A percentile compares a stretch with the other conserved stretches of the same genome.
Conservation (phyloP, 192 early-diverging fungal species). For the Coemansia sp. region DNA sequence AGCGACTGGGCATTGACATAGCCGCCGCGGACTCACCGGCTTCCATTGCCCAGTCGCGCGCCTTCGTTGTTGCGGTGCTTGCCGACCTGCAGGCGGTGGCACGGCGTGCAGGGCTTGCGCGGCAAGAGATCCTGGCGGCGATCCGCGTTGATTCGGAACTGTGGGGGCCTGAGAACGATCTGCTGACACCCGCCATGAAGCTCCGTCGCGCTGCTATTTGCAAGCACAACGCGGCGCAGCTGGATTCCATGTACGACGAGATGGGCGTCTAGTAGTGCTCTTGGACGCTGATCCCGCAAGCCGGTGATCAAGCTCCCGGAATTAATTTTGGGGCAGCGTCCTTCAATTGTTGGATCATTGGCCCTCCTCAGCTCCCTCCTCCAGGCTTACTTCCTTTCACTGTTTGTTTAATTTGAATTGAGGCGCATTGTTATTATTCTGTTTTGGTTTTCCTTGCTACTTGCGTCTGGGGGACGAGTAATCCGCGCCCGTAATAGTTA, state of each 20-base stretch:
- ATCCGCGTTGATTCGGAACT: slow-evolving; percentile 71
- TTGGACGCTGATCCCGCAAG: too few relatives aligned
- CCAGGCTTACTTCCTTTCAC: not conserved
- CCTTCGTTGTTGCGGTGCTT: slow-evolving; percentile 2
- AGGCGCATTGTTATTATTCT: slow-evolving; percentile 2
- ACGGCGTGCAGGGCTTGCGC: slow-evolving; percentile 66
- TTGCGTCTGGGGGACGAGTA: not conserved
- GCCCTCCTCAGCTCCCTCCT: not conserved
- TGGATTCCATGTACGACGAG: slow-evolving; percentile 21
- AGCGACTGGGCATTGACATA: too few relatives aligned
- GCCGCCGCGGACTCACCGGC: not conserved
- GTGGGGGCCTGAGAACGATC: slow-evolving; percentile 88
- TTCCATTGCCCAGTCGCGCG: not conserved
- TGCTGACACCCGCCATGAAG: slow-evolving; percentile 95
- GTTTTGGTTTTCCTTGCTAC: slow-evolving; percentile 1
- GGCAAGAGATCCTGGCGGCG: slow-evolving; percentile 69
- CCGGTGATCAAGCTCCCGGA: too few relatives aligned
- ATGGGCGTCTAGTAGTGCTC: slow-evolving; percentile 15
- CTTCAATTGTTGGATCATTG: too few relatives aligned
- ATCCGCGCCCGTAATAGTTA: too few relatives aligned
- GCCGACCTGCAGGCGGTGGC: slow-evolving; percentile 51
- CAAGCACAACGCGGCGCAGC: slow-evolving; percentile 55
- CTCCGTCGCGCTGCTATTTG: slow-evolving; percentile 79
- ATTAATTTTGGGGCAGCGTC: too few relatives aligned
- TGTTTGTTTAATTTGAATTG: slow-evolving; percentile 1